Base-by-base conservation (phyloP, 2,329 filamentous ascomycete species). In the Chrysoporthe cubensis region DNA sequence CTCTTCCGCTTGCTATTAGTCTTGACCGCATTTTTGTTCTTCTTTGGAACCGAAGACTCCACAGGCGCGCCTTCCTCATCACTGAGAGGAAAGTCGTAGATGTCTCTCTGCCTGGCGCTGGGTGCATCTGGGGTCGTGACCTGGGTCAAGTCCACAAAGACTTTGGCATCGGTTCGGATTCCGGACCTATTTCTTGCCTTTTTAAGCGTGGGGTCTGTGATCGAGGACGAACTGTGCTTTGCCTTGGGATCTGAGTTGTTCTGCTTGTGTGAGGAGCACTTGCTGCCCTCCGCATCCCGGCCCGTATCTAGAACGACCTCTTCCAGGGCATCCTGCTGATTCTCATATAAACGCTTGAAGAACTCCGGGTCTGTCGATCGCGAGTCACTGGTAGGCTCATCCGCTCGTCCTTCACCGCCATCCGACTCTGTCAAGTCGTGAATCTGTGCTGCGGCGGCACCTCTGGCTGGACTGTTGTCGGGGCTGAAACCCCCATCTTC, bases 341-440 rank as follows among this genome's bases (percentile, higher is more conserved):
- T 81, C 32, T 83, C 77, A 67, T 84, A 85, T 11, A 86, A 72
- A 62, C 76, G 78, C 59, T 80, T 79, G 69, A 86, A 86, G 70
- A 84, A 82, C 0, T 77, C 78, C 1, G 80, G 78, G 67, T 86
- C 82, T 1, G 84, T 86, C 18, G 83, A 85, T 32, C 73, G 76
- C 65, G 74, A 73, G 65, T 71, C 70, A 9, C 64, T 59, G 59
- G 48, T 48, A 48, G 44, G 67, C 66, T 42, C 65, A 48, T 46
- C 65, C 65, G 18, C 64, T 40, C 13, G 60, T 14, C 21, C 48
- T 26, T 48, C 42, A 26, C 56, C 58, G 46, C 34, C 48, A n/a
- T 57, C 50, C 56, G 62, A 14, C 18, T n/a, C 21, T 32, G 13
- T 48, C 44, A 40, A 46, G 26, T 62, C 61, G 16, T 62, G 52